phyloP scores from a whole-genome alignment of 192 early-diverging fungal genomes.

The Chytriomyces sp. region DNA sequence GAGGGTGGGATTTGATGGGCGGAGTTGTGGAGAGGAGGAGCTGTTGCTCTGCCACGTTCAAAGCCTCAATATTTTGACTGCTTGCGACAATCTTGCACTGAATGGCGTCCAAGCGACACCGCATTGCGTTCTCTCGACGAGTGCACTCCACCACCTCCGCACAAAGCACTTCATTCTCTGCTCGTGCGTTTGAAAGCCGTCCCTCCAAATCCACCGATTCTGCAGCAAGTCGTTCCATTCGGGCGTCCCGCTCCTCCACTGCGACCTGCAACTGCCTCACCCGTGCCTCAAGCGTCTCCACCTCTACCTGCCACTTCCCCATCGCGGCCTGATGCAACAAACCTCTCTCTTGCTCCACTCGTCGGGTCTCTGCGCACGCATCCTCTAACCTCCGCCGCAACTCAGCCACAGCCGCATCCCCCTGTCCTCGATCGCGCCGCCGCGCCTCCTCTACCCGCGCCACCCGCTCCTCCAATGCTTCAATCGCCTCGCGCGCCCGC shows the following conservation, averaged over 20 bases:
- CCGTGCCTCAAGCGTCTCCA: not conserved
- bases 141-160: slow-evolving; percentile 9
- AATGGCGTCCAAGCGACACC: slow-evolving; percentile 23
- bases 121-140: slow-evolving; percentile 18
- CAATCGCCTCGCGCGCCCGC: not conserved
- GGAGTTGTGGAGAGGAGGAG: not conserved
- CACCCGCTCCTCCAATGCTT: not conserved
- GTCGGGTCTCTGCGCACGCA: not conserved
- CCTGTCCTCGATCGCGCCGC: not conserved
- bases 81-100: slow-evolving; percentile 24
- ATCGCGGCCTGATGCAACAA: not conserved
- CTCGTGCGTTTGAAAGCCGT: slow-evolving; percentile 3
- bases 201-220: slow-evolving; percentile 20
- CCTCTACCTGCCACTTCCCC: not conserved
- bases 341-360: slow-evolving; percentile 3
- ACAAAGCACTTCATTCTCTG: slow-evolving; percentile 27
- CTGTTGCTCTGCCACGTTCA: slow-evolving; percentile 7
- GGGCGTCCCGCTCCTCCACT: not conserved
- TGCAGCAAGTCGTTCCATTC: not conserved
- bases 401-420: not conserved
- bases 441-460: not conserved
- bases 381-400: not conserved
- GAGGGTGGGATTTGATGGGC: not conserved
- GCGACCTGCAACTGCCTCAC: not conserved
- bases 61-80: slow-evolving; percentile 25